Base-by-base conservation (phyloP, 345 rosid genomes). In the Moringa oleifera region DNA sequence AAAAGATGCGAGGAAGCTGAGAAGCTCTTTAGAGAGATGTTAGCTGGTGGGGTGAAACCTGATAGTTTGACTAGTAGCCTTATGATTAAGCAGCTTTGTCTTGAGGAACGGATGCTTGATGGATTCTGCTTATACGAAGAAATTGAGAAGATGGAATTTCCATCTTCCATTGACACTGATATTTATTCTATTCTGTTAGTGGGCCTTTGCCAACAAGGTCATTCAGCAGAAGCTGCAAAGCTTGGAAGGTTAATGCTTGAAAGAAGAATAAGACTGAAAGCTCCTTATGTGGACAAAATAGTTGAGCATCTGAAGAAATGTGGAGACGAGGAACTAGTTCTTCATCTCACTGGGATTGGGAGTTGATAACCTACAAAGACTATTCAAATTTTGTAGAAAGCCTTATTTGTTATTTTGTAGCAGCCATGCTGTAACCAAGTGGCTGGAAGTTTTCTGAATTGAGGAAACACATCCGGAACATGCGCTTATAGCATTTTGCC, bases 31-130 rank as follows among this genome's bases (percentile, higher is more conserved):
- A 75, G 75, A 22, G 57, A 60, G 73, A 75, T 81, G 82, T 62
- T 83, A 75, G 68, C 61, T 25, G 58, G 68, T 50, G 90, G 78
- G 67, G 25, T 73, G 58, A 85, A 77, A 73, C 97, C 85, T 33
- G 95, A 88, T 70, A 77, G 89, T 66, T 37, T 84, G 66, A 84
- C 94, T 10, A 84, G 87, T 57, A 87, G 83, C 71, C 51, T 86
- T 28, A 73, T 88, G 74, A 65, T 93, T 55, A 88, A 58, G 68
- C 88, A 77, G 77, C 73, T 90, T 21, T 86, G 88, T 81, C 61
- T 50, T 1, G 21, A 51, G 52, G 83, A 78, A 47, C 74, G 80
- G 68, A 70, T 70, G 77, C 83, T 77, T 13, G 91, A 88, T 51
- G 88, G 82, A 36, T 86, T 83, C 73, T 64, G 19, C 64, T 54